phyloP scores from a whole-genome alignment of 805 yeast species.

The Ogataea ganodermae region DNA sequence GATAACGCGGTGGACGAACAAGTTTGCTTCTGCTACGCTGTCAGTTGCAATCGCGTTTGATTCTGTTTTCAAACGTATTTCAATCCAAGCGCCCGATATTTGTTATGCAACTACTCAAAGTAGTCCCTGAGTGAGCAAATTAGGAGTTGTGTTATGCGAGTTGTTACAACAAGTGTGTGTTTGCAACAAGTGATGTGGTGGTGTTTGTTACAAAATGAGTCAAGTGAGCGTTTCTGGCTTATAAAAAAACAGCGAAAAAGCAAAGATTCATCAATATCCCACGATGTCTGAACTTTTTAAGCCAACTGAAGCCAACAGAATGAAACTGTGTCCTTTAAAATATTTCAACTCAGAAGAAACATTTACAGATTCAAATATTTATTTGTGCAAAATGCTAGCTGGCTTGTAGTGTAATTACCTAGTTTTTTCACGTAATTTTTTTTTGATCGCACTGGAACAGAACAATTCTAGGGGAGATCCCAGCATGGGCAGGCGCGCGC shows the following conservation, averaged over 20 bases:
- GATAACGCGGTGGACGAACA: not conserved
- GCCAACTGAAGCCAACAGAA: not conserved
- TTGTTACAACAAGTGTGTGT: not conserved
- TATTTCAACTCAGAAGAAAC: not conserved
- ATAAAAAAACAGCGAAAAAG: not conserved
- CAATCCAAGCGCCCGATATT: not conserved
- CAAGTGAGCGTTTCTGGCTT: slow-evolving; percentile 1
- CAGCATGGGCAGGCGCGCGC: slow-evolving; percentile 4
- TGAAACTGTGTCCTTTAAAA: not conserved
- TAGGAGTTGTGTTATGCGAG: not conserved
- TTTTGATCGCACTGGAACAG: slow-evolving; percentile 1
- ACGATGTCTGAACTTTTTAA: not conserved
- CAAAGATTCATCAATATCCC: not conserved
- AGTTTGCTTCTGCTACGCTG: slow-evolving; percentile 1
- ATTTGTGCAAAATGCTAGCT: slow-evolving; percentile 15
- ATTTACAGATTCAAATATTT: slow-evolving; percentile 9
- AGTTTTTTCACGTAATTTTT: slow-evolving; percentile 10
- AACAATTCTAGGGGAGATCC: slow-evolving; percentile 8
- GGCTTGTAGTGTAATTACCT: slow-evolving; percentile 14
- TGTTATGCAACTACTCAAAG: not conserved
- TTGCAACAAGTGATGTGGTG: slow-evolving; percentile 1
- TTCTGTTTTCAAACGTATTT: not conserved
- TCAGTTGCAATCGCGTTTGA: not conserved
- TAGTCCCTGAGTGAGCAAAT: not conserved
- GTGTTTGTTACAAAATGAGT: not conserved